Evolutionary conservation across 1,139 yeast species (phyloP), one percentile per base, ranked within the genome.

Genomic region (Zhuliangozyma parablackwelliae): DNA sequence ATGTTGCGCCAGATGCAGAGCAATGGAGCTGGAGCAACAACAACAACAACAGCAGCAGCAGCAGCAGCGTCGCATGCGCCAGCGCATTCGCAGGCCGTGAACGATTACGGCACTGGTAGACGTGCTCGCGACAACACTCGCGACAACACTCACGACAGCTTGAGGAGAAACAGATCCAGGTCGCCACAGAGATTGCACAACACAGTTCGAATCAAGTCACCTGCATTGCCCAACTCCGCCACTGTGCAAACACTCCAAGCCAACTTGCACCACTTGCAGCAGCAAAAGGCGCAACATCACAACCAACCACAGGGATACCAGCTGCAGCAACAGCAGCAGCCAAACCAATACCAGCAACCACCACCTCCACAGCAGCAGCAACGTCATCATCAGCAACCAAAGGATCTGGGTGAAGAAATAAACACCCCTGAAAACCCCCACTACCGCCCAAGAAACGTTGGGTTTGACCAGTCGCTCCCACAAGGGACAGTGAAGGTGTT

Each of bases 401-500:
- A 29, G 25, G 47, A 42, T 11, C 41, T 44, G 48, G 48, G 48
- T 10, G 80, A 78, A 37, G 92, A 85, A 57, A 63, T 68, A 53
- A 84, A 85, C 54, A 61, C 71, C 11, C 87, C 83, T 32, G 82
- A 83, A 3, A 80, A 79, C 37, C 80, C 85, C 6, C 89, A 84
- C 57, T 83, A 67, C 57, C 78, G 94, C 59, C 82, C 82, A 27
- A 80, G 81, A 54, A 78, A 78, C 43, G 81, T 85, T 29, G 75
- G 80, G 10, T 75, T 75, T 54, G 96, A 88, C 56, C 72, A 75
- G 30, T 63, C 79, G 20, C 63, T 89, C 37, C 96, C 96, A 2
- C 79, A 80, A 40, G 96, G 90, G 29, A 74, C 85, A 28, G 76
- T 92, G 49, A 85, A 85, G 55, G 96, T 90, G 3, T 75, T 77